A percentile compares a stretch with the other conserved stretches of the same genome.
These are phyloP conservation scores for Beauveria sp. DNA, from an alignment of 2,329 filamentous ascomycete genomes.

Conservation along the genomic window DNA sequence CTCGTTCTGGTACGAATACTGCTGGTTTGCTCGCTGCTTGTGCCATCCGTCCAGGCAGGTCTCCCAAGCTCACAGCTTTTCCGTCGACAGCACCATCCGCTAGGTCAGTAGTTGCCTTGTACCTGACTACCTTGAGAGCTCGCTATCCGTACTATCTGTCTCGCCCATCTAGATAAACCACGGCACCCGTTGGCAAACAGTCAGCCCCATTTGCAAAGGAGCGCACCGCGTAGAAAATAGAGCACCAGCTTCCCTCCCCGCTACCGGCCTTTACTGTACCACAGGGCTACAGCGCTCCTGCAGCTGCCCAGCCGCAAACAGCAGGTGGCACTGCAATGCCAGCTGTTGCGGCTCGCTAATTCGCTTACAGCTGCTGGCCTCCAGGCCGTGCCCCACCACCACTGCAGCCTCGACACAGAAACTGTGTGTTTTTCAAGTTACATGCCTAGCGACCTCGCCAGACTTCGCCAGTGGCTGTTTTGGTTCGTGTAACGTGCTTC, in stretches of 20 bases:
- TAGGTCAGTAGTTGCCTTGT: not conserved
- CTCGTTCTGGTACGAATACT: not conserved
- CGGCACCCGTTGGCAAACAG: not conserved
- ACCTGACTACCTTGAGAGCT: not conserved
- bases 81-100: too few species aligned
- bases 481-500: not conserved
- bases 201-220: not conserved
- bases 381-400: not conserved
- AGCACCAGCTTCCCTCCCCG: not conserved
- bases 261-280: not conserved
- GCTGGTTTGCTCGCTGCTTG: too few species aligned
- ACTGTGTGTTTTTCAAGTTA: not conserved
- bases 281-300: not conserved
- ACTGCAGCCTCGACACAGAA: not conserved
- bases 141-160: not conserved
- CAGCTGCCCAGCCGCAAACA: conserved; percentile 4
- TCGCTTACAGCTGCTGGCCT: not conserved
- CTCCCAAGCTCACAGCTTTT: too few species aligned
- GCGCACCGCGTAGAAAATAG: not conserved
- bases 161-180: not conserved
- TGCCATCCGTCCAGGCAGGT: too few species aligned
- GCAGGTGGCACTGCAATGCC: conserved; percentile 1
- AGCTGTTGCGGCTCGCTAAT: not conserved
- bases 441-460: not conserved
- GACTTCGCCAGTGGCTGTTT: too few species aligned